phyloP scores from a whole-genome alignment of 1,284 basidiomycete species.

The Ustilago xerochloae region DNA sequence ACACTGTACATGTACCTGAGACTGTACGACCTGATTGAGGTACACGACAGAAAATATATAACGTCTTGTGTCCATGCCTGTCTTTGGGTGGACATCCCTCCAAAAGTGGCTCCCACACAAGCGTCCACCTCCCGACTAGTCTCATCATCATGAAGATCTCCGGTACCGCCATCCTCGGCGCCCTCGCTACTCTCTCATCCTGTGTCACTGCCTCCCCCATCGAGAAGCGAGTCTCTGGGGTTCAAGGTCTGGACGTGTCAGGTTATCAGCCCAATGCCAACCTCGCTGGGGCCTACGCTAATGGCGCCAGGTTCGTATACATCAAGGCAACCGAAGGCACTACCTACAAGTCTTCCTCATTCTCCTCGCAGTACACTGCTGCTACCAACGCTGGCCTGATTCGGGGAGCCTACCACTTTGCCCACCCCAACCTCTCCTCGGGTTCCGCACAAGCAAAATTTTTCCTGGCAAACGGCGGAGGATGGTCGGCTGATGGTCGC shows the following conservation, averaged over 20 bases:
- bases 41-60: too few relatives aligned
- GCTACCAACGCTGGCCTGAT: slow-evolving; percentile 74
- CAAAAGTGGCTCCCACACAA: background rate
- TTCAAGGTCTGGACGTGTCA: slow-evolving; percentile 71
- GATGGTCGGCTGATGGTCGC: slow-evolving; percentile 49
- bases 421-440: slow-evolving; percentile 69
- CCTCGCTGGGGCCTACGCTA: slow-evolving; percentile 73
- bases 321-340: slow-evolving; percentile 80
- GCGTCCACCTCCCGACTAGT: background rate
- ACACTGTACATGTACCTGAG: too few relatives aligned
- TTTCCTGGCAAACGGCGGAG: slow-evolving; percentile 75
- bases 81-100: too few relatives aligned
- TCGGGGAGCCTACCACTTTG: slow-evolving; percentile 76
- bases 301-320: slow-evolving; percentile 75
- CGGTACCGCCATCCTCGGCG: slow-evolving; percentile 11
- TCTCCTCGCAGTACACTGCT: slow-evolving; percentile 73
- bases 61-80: too few relatives aligned
- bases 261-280: slow-evolving; percentile 73
- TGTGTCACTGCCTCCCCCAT: slow-evolving; percentile 17
- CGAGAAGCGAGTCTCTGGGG: slow-evolving; percentile 40
- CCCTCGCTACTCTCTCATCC: slow-evolving; percentile 9
- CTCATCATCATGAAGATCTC: slow-evolving; percentile 25
- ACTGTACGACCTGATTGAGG: too few relatives aligned
- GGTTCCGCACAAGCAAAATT: slow-evolving; percentile 75
- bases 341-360: slow-evolving; percentile 69